Percentiles rank a stretch among this genome's conserved stretches.
phyloP scores from a whole-genome alignment of 257 asterid genomes.

The Nemophila menziesii region DNA sequence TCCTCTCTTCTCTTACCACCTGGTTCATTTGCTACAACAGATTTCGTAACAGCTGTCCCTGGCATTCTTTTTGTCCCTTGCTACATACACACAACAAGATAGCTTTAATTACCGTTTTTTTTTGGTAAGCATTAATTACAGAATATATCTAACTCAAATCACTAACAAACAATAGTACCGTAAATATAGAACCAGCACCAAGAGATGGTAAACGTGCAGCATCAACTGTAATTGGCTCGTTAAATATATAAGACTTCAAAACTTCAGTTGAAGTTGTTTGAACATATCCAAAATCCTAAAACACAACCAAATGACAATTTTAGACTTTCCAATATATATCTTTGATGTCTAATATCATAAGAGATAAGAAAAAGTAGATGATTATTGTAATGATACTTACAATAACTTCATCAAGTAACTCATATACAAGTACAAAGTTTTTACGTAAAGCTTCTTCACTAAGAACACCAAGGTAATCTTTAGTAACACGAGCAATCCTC shows the following conservation, averaged over 20 bases:
- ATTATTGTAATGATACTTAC: too few relatives aligned
- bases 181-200: conserved; percentile 92
- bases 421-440: conserved; percentile 93
- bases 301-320: conserved; percentile 7
- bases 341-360: background rate
- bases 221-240: conserved; percentile 91
- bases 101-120: conserved; percentile 13
- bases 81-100: conserved; percentile 34
- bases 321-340: background rate
- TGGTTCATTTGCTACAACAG: conserved; percentile 95
- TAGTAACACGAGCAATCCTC: conserved; percentile 93
- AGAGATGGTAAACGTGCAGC: conserved; percentile 81
- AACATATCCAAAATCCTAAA: conserved; percentile 96
- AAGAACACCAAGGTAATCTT: conserved; percentile 95
- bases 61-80: conserved; percentile 99
- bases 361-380: background rate
- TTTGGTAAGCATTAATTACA: conserved; percentile 11
- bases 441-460: conserved; percentile 89
- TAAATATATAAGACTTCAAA: conserved; percentile 83
- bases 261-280: conserved; percentile 98
- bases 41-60: conserved; percentile 92
- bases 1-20: conserved; percentile 98
- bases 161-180: conserved; percentile 38
- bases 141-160: conserved; percentile 6
- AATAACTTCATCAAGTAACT: conserved; percentile 93